Evolutionary conservation across 1,139 yeast species (phyloP).

Genomic region (Lodderomyces parapsilosis): DNA sequence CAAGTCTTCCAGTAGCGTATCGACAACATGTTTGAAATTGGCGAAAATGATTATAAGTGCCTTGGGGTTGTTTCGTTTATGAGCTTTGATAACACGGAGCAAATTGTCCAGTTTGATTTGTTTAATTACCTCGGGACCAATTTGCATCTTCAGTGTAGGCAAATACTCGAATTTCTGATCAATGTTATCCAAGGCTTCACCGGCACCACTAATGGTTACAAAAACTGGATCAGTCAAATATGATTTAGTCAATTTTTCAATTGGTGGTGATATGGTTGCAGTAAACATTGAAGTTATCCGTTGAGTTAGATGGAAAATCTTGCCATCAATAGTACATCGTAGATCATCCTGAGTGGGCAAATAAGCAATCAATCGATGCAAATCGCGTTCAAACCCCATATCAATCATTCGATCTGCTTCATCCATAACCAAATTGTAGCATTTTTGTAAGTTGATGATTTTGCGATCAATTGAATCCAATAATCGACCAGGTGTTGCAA

Average conservation of each 20-base stretch:
- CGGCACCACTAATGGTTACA: slow-evolving; percentile 61
- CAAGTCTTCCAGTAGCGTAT: slow-evolving; percentile 54
- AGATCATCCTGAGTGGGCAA: slow-evolving; percentile 36
- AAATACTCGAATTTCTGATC: slow-evolving; percentile 64
- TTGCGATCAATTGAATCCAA: slow-evolving; percentile 76
- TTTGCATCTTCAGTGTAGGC: slow-evolving; percentile 13
- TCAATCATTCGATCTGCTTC: slow-evolving; percentile 97
- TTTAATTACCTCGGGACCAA: slow-evolving; percentile 9
- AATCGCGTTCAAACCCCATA: slow-evolving; percentile 86
- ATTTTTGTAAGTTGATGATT: slow-evolving; percentile 56
- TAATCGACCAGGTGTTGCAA: slow-evolving; percentile 93
- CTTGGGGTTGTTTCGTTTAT: slow-evolving; percentile 31
- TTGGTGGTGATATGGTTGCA: slow-evolving; percentile 82
- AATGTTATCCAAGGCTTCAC: slow-evolving; percentile 62
- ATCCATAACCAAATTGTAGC: slow-evolving; percentile 75
- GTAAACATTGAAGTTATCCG: slow-evolving; percentile 81
- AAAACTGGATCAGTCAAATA: slow-evolving; percentile 64
- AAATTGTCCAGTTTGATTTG: slow-evolving; percentile 25
- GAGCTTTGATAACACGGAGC: slow-evolving; percentile 22
- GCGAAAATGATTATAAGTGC: slow-evolving; percentile 68
- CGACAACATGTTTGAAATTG: slow-evolving; percentile 74
- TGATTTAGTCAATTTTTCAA: slow-evolving; percentile 62
- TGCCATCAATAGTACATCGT: slow-evolving; percentile 20
- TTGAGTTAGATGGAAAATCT: slow-evolving; percentile 28
- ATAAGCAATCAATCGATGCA: slow-evolving; percentile 54